These are phyloP conservation scores for Paramecium pentaurelia DNA, from an alignment of 73 alveolate species.

Conservation along the genomic window DNA sequence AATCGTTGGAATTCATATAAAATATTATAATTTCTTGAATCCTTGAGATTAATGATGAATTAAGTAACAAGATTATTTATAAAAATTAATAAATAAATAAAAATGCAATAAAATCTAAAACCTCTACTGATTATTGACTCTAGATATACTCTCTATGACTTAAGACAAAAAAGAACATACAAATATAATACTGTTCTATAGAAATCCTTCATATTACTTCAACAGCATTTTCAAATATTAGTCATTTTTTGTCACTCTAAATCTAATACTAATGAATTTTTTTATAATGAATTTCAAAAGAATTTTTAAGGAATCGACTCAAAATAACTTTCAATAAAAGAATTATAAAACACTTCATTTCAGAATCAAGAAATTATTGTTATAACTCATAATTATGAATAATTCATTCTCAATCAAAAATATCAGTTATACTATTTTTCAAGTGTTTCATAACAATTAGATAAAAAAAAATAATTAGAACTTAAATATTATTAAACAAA, in stretches of 20 bases:
- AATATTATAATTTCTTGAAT: background rate
- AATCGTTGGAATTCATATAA: background rate
- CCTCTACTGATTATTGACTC: background rate
- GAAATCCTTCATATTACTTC: background rate
- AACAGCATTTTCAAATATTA: background rate
- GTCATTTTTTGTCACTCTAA: background rate
- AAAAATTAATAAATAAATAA: background rate
- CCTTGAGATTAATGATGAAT: background rate
- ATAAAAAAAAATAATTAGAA: background rate
- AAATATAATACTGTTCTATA: background rate
- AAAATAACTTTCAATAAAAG: background rate
- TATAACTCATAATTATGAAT: background rate
- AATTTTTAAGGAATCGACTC: background rate
- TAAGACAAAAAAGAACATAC: background rate
- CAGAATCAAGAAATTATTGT: background rate
- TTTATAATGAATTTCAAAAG: background rate
- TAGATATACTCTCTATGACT: background rate
- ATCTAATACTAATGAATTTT: background rate
- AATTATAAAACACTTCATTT: background rate
- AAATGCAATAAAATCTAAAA: background rate
- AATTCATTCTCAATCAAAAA: background rate
- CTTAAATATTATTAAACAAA: background rate
- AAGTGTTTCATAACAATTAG: background rate
- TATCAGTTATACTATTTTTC: slow-evolving; percentile 32
- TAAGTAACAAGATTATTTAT: background rate